Percentiles rank a stretch among this genome's conserved stretches.
phyloP scores from a whole-genome alignment of 1,284 basidiomycete species.

The Cerioporus squamosus region DNA sequence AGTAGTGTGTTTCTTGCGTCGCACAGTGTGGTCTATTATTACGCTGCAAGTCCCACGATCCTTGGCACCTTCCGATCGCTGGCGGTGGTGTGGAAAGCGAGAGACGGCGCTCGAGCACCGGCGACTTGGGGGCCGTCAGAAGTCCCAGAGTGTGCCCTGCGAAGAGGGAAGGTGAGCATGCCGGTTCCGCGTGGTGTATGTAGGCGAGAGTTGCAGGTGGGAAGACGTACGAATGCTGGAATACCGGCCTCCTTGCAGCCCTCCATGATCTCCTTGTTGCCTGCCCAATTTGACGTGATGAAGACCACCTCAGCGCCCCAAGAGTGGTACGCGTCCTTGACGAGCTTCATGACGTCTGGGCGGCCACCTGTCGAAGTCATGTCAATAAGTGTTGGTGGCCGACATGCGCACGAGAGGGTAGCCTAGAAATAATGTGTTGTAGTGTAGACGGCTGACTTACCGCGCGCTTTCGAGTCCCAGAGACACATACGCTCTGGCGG shows the following conservation, averaged over 20 bases:
- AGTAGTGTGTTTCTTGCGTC: neutral
- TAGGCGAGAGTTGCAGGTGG: neutral
- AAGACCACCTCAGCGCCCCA: constrained; percentile 63
- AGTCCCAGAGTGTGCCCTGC: constrained; percentile 50
- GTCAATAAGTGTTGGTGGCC: neutral
- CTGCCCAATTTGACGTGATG: constrained; percentile 66
- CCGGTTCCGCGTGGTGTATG: neutral
- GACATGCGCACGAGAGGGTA: neutral
- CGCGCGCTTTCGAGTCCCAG: constrained; percentile 67
- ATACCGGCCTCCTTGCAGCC: constrained; percentile 66
- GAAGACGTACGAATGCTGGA: constrained; percentile 55
- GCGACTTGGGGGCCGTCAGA: constrained; percentile 25
- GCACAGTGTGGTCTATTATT: constrained; percentile 1
- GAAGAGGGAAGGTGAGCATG: constrained; percentile 8
- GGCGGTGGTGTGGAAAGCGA: neutral
- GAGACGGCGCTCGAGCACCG: neutral
- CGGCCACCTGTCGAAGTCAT: constrained; percentile 37
- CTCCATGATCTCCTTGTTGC: constrained; percentile 71
- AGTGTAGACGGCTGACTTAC: constrained; percentile 33
- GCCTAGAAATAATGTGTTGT: no score
- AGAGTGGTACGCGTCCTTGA: constrained; percentile 41
- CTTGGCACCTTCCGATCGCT: neutral
- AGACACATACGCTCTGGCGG: constrained; percentile 58
- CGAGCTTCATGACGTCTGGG: constrained; percentile 47
- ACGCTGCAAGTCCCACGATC: neutral